Evolutionary conservation across 305 asterid species (phyloP).

Genomic region (Lippia alba): DNA sequence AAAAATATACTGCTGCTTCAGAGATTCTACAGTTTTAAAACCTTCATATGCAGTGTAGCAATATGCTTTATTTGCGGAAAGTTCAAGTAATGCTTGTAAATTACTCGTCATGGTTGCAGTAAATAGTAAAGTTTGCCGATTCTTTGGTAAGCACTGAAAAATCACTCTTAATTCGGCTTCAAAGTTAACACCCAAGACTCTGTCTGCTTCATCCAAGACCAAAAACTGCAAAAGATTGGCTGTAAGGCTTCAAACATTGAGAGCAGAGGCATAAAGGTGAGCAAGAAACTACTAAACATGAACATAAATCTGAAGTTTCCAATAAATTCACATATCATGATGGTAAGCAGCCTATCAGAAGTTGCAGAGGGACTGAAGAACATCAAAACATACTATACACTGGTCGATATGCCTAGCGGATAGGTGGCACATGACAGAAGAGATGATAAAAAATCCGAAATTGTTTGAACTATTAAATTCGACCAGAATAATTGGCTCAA

Average conservation of each 20-base stretch:
- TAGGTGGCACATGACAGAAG: conserved; percentile 5
- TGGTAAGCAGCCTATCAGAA: background rate
- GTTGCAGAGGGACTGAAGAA: conserved; percentile 1
- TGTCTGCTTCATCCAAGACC: conserved; percentile 97
- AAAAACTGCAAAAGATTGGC: conserved; percentile 67
- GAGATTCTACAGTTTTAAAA: conserved; percentile 81
- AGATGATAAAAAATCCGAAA: conserved; percentile 18
- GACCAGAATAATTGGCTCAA: background rate
- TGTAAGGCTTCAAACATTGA: conserved; percentile 28
- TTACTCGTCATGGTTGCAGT: conserved; percentile 93
- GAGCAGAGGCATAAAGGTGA: conserved; percentile 17
- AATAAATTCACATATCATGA: background rate
- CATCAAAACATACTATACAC: background rate
- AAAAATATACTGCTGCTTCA: conserved; percentile 79
- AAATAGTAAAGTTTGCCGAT: conserved; percentile 86
- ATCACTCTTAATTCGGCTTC: conserved; percentile 80
- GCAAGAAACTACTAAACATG: conserved; percentile 7
- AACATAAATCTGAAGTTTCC: background rate
- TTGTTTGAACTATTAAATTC: conserved; percentile 11
- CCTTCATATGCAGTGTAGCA: conserved; percentile 89
- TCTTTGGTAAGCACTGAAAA: conserved; percentile 86
- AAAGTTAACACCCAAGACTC: conserved; percentile 84
- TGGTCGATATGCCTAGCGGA: background rate
- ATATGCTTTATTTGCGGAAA: conserved; percentile 88
- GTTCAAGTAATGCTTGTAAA: conserved; percentile 73